Evolutionary conservation across 805 yeast species (phyloP).

Genomic region (Nakazawaea anatomiae): DNA sequence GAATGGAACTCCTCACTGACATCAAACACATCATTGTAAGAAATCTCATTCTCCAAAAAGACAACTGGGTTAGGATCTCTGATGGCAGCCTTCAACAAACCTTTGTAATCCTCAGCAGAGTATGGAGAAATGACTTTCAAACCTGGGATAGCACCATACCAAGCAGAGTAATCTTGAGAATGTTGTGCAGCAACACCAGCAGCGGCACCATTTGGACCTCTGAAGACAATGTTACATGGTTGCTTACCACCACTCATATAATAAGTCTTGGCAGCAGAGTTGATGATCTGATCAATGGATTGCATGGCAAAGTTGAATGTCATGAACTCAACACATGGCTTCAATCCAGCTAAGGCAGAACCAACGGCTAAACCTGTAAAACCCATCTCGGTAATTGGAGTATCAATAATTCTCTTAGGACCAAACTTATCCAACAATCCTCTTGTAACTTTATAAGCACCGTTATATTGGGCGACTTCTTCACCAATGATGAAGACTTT

Average conservation of each 20-base stretch:
- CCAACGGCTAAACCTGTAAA: constrained; percentile 94
- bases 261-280: constrained; percentile 97
- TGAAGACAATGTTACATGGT: constrained; percentile 93
- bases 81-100: constrained; percentile 91
- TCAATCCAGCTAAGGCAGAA: constrained; percentile 92
- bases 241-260: constrained; percentile 99
- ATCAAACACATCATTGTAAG: constrained; percentile 89
- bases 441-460: constrained; percentile 96
- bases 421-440: constrained; percentile 95
- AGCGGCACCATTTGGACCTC: constrained; percentile 99
- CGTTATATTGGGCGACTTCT: constrained; percentile 98
- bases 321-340: constrained; percentile 98
- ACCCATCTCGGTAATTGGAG: constrained; percentile 99
- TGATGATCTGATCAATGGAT: constrained; percentile 96
- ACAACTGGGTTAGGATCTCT: constrained; percentile 99
- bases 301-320: constrained; percentile 99
- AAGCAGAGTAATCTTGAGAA: constrained; percentile 94
- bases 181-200: constrained; percentile 99
- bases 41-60: constrained; percentile 90
- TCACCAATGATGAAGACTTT: constrained; percentile 96
- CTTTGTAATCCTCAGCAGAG: constrained; percentile 93
- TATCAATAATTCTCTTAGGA: constrained; percentile 87
- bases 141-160: constrained; percentile 99
- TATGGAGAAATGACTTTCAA: constrained; percentile 94
- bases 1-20: constrained; percentile 84